Base-by-base conservation (phyloP, 2,329 filamentous ascomycete genomes). In the Nigrospora sphaerica region DNA sequence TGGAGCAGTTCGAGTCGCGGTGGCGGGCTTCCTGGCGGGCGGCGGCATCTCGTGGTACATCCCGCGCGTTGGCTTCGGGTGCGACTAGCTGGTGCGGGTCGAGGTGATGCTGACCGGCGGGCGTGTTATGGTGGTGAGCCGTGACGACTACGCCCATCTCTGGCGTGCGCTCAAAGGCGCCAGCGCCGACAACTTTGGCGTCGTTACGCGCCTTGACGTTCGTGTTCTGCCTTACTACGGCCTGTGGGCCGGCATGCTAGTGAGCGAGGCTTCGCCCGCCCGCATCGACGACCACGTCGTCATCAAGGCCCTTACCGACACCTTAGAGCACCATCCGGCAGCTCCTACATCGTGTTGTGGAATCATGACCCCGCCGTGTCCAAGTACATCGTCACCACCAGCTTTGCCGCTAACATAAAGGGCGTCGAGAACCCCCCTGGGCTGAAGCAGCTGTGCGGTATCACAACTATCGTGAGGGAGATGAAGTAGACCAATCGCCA, bases 31-130 rank as follows among this genome's bases (percentile, higher is more conserved):
- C 28, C 42, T 65, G 13, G 54, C 65, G 3, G 63, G 64, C 11
- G 61, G 68, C 42, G 69, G 68, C 4, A 56, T 69, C 17, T 67
- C 66, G 2, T 70, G 61, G 54, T 64, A 69, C 54, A 61, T 66
- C 12, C 57, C 60, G 7, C 59, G 58, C 3, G 56, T 56, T 49
- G 59, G 60, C 23, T 50, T 54, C 6, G 52, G 59, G 12, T 48
- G 62, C 32, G 60, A 62, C 47, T 49, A 49, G 35, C 50, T 63
- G 33, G 7, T 54, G 23, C 57, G 51, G 34, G 47, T 55, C 37
- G 53, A 60, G 34, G 58, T 60, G 16, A 59, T 62, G 18, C 48
- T 58, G 41, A 51, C 57, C n/a, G 47, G 59, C 43, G 60, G 60
- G 11, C 46, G 36, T 11, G 44, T 61, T 31, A 46, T 52, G 11